These are phyloP conservation scores for Drechslerella stenobrocha DNA, from an alignment of 2,329 filamentous ascomycete species.

Conservation along the genomic window DNA sequence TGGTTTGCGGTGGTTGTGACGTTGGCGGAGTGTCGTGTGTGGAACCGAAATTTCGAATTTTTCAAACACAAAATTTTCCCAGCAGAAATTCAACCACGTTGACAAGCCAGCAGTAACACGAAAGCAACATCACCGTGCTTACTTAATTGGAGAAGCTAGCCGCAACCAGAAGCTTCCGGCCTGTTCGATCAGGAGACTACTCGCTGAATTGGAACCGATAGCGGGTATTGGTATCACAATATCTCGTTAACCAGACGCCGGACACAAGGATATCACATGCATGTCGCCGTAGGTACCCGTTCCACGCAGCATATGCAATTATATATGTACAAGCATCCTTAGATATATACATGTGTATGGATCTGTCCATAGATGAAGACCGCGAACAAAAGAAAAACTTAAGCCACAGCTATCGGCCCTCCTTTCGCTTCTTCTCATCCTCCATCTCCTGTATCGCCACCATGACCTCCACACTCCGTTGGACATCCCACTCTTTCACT, in stretches of 20 bases:
- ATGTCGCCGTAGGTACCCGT: too few relatives aligned
- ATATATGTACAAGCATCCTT: too few relatives aligned
- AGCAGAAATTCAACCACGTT: constrained; percentile 11
- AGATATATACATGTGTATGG: constrained; percentile 8
- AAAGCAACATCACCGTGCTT: not conserved
- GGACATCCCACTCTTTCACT: constrained; percentile 73
- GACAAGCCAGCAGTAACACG: constrained; percentile 24
- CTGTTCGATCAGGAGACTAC: not conserved
- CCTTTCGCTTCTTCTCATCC: constrained; percentile 37
- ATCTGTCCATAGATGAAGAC: not conserved
- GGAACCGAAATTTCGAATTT: constrained; percentile 24
- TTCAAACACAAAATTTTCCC: constrained; percentile 44
- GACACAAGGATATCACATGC: too few relatives aligned
- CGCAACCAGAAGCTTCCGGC: not conserved
- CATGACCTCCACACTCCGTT: constrained; percentile 72
- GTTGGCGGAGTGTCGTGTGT: constrained; percentile 17
- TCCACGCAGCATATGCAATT: too few relatives aligned
- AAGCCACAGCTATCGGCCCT: not conserved
- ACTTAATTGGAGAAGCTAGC: not conserved
- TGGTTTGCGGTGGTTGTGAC: not conserved
- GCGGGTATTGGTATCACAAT: too few relatives aligned
- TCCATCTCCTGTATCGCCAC: constrained; percentile 65
- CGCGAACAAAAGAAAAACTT: not conserved
- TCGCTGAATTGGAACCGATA: too few relatives aligned
- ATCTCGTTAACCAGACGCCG: too few relatives aligned